Conservation (phyloP, 176 grass and related monocot genomes). For the Carex pumila region DNA sequence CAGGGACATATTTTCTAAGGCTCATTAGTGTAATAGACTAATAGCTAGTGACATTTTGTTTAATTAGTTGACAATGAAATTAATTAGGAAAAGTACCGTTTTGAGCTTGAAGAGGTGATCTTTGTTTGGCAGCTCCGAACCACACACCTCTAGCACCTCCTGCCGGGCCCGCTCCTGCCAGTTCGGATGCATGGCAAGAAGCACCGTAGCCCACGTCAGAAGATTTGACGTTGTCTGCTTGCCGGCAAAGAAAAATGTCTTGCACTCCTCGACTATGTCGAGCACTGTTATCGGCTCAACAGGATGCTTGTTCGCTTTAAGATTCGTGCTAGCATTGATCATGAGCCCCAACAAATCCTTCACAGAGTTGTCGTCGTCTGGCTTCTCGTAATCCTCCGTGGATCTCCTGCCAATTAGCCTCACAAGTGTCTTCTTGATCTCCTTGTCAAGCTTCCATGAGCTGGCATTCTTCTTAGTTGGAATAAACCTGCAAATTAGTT, state of each 20-base stretch:
- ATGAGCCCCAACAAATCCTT: constrained; percentile 80
- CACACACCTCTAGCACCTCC: constrained; percentile 89
- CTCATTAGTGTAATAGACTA: background rate
- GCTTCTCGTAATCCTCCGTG: constrained; percentile 30
- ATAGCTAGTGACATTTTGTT: constrained; percentile 12
- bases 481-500: constrained; percentile 41
- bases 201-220: constrained; percentile 81
- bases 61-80: background rate
- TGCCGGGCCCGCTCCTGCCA: constrained; percentile 82
- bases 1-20: constrained; percentile 3
- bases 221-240: constrained; percentile 98
- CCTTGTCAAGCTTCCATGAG: constrained; percentile 94
- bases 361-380: constrained; percentile 30
- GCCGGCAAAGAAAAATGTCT: constrained; percentile 94
- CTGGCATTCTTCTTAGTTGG: constrained; percentile 95
- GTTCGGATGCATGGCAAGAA: constrained; percentile 92
- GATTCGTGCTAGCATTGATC: constrained; percentile 45
- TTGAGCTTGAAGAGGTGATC: constrained; percentile 87
- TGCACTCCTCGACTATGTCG: constrained; percentile 97
- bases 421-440: constrained; percentile 76
- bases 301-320: constrained; percentile 13
- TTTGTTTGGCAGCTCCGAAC: constrained; percentile 48
- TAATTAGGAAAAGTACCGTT: constrained; percentile 36
- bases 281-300: constrained; percentile 57
- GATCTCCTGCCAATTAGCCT: constrained; percentile 58